These are phyloP conservation scores for Exophiala phaeomuriformis DNA, from an alignment of 2,329 filamentous ascomycete genomes.

Conservation along the genomic window DNA sequence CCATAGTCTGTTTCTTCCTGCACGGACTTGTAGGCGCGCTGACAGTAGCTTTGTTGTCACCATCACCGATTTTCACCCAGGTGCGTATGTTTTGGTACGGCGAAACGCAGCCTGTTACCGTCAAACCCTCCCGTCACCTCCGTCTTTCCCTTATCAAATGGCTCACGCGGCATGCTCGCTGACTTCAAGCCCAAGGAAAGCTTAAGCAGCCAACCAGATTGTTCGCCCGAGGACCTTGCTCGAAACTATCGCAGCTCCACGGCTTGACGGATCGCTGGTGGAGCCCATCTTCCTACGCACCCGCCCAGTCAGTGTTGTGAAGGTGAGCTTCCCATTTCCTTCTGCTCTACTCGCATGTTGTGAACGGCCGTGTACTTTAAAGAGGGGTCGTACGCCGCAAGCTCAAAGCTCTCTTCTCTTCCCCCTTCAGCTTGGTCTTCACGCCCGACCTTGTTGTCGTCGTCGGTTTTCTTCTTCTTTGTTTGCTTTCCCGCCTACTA, in stretches of 20 bases:
- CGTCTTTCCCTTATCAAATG: slow-evolving; percentile 24
- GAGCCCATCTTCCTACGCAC: slow-evolving; percentile 23
- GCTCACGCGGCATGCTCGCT: slow-evolving; percentile 28
- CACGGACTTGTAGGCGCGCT: slow-evolving; percentile 1
- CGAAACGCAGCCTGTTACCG: slow-evolving; percentile 12
- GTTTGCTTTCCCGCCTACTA: slow-evolving; percentile 25
- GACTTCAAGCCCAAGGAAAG: slow-evolving; percentile 27
- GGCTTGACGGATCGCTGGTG: slow-evolving; percentile 28
- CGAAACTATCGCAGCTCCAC: slow-evolving; percentile 28
- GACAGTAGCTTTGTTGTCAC: not conserved
- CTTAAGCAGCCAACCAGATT: slow-evolving; percentile 29
- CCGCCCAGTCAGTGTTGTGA: slow-evolving; percentile 23
- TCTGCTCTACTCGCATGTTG: slow-evolving; percentile 24
- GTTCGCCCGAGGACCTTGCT: slow-evolving; percentile 19
- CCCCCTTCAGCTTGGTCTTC: slow-evolving; percentile 28
- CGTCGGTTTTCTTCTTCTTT: slow-evolving; percentile 21
- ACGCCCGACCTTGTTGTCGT: slow-evolving; percentile 26
- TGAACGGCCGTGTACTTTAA: slow-evolving; percentile 27
- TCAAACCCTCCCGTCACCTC: slow-evolving; percentile 6
- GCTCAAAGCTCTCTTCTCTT: slow-evolving; percentile 20
- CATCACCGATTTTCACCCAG: slow-evolving; percentile 9
- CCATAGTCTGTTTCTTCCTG: slow-evolving; percentile 2
- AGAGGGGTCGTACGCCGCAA: slow-evolving; percentile 27
- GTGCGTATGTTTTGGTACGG: slow-evolving; percentile 17
- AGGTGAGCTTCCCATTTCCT: slow-evolving; percentile 24